These are phyloP conservation scores for Penicillium coffeae DNA, from an alignment of 495 filamentous ascomycete genomes.

Conservation along the genomic window DNA sequence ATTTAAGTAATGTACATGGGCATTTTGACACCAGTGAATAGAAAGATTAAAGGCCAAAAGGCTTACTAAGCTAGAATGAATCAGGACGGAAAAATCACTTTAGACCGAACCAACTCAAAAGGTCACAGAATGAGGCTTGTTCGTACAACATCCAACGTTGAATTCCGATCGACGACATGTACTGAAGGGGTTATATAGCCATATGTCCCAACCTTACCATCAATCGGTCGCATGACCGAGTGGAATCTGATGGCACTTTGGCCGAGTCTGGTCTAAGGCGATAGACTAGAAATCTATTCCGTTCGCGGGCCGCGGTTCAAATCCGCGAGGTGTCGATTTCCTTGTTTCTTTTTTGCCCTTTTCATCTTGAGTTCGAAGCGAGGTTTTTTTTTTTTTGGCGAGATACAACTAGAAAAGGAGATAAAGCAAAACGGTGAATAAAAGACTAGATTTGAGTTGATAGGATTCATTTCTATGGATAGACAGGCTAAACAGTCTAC, in stretches of 20 bases:
- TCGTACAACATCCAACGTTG: no score
- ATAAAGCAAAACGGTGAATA: neutral
- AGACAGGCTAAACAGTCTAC: no score
- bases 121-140: no score
- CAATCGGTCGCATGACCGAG: neutral
- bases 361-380: neutral
- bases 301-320: neutral
- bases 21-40: no score
- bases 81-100: no score
- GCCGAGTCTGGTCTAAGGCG: neutral
- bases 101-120: no score
- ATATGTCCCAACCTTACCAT: neutral
- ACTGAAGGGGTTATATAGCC: no score
- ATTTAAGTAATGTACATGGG: no score
- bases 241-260: neutral
- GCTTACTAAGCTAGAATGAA: no score
- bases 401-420: neutral
- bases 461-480: no score
- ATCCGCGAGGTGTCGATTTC: neutral
- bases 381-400: neutral
- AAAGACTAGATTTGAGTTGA: constrained; percentile 11
- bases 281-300: neutral
- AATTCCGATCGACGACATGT: no score
- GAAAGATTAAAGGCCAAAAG: no score
- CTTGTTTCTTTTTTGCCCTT: neutral